Conservation (phyloP, 768 basidiomycete species). For the Lactarius trivialis region DNA sequence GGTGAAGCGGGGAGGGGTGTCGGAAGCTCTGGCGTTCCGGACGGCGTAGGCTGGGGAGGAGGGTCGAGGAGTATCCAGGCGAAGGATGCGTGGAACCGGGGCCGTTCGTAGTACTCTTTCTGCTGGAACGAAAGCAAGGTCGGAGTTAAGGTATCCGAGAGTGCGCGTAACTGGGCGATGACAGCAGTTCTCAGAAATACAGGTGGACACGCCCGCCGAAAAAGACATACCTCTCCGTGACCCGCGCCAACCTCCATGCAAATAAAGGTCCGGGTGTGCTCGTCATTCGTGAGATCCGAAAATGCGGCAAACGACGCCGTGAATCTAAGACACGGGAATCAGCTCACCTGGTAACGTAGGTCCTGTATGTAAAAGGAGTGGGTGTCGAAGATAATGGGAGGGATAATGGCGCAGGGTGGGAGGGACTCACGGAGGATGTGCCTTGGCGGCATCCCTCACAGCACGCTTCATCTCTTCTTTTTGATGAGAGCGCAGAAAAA, state of each 20-base stretch:
- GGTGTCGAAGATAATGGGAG: not conserved
- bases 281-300: slow-evolving; percentile 70
- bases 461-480: slow-evolving; percentile 61
- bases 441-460: slow-evolving; percentile 46
- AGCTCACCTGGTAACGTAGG: slow-evolving; percentile 1
- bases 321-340: slow-evolving; percentile 43
- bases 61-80: slow-evolving; percentile 72
- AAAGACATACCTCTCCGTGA: slow-evolving; percentile 53
- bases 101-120: slow-evolving; percentile 70
- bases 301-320: slow-evolving; percentile 64
- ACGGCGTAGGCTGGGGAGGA: not conserved
- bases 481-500: slow-evolving; percentile 75
- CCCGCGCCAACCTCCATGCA: slow-evolving; percentile 81
- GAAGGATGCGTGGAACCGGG: slow-evolving; percentile 85
- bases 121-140: slow-evolving; percentile 57
- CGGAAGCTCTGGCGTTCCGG: not conserved
- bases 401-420: slow-evolving; percentile 1
- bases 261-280: slow-evolving; percentile 74
- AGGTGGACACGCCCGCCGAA: not conserved
- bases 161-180: slow-evolving; percentile 45
- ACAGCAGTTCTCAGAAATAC: not conserved
- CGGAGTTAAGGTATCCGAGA: slow-evolving; percentile 54
- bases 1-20: not conserved
- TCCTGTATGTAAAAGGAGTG: not conserved
- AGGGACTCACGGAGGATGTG: slow-evolving; percentile 40